phyloP scores from a whole-genome alignment of 495 filamentous ascomycete genomes.

The Physcia stellaris region DNA sequence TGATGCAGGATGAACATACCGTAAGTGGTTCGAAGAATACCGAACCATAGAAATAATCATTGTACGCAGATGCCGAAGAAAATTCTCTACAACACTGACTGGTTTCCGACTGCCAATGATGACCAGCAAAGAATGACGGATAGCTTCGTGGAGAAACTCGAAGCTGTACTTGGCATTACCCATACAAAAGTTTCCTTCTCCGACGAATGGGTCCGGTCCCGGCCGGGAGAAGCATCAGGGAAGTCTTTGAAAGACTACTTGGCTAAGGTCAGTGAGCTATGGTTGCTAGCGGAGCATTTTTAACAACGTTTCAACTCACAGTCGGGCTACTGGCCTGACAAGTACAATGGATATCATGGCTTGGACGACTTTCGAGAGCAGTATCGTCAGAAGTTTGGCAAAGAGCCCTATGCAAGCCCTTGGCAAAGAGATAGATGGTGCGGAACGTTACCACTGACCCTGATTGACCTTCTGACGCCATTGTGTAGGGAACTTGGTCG shows the following conservation, averaged over 20 bases:
- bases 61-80: too few relatives aligned
- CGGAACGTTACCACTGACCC: not conserved
- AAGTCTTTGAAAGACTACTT: not conserved
- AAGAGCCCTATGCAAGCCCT: not conserved
- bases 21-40: too few relatives aligned
- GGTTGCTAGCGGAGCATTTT: not conserved
- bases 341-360: too few relatives aligned
- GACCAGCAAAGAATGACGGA: constrained; percentile 19
- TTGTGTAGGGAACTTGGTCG: too few relatives aligned
- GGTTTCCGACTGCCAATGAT: constrained; percentile 9
- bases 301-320: not conserved
- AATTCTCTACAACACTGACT: constrained; percentile 17
- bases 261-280: not conserved
- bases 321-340: too few relatives aligned
- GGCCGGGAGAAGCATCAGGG: constrained; percentile 7
- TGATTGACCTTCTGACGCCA: too few relatives aligned
- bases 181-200: constrained; percentile 19
- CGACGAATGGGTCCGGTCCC: constrained; percentile 22
- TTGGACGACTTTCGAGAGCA: not conserved
- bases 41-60: too few relatives aligned
- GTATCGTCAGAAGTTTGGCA: not conserved
- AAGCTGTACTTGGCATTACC: constrained; percentile 22
- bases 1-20: too few relatives aligned
- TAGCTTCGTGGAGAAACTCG: constrained; percentile 23
- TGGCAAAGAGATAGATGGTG: not conserved